Base-by-base conservation (phyloP, 1,139 yeast genomes). In the Diutina catenulata region DNA sequence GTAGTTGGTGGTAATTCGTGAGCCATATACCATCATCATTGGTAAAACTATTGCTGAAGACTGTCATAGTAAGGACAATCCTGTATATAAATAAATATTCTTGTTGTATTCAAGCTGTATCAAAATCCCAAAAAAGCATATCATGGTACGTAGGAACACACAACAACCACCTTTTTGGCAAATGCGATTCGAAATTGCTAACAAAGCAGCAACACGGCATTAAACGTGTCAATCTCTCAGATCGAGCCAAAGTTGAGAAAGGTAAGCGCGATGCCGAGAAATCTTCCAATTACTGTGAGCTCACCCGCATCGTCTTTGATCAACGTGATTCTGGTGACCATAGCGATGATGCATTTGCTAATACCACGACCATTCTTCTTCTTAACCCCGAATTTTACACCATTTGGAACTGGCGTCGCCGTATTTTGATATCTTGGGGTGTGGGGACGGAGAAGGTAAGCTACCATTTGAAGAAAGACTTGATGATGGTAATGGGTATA, bases 301-400 rank as follows among this genome's bases (percentile, higher is more conserved):
- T 81, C 32, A 69, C 70, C 6, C 57, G 57, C 1, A 45, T 53
- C 6, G 64, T 79, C 3, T 60, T 78, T 26, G 47, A 47, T 0
- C 47, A 54, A 31, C 65, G 74, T 44, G 53, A 54, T 10, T 41
- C 47, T 0, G 43, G 56, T 8, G 44, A 49, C 0, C 70, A 63
- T 45, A 57, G 63, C 10, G 49, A 54, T 2, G 66, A 61, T 2
- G 57, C 74, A 1, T 63, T 87, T 29, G 61, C 64, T n/a, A 45
- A 51, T 14, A 60, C 68, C 3, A 70, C 82, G 0, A 60, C 63
- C 23, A 49, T 91, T 20, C 62, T 91, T 16, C 58, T 66, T 18
- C 50, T 72, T 42, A 87, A 88, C 49, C 96, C 96, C 0, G 97
- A 93, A 50, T 74, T 81, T 46, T 88, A 88, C 54, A 79, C 95